Base-by-base conservation (phyloP, 306 rosid species). In the Prunus armeniaca region DNA sequence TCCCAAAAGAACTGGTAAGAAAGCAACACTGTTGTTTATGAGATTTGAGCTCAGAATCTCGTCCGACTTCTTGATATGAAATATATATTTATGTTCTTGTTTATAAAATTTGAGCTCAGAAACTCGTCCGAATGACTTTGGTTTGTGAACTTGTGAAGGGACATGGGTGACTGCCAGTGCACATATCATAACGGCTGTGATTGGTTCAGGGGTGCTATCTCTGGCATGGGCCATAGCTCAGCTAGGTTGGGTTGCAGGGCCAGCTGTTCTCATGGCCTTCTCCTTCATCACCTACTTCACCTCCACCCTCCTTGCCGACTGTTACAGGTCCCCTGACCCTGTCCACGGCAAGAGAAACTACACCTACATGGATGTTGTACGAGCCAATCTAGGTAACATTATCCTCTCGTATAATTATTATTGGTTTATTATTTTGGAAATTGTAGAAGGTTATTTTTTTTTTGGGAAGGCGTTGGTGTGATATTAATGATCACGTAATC, bases 151-250 rank as follows among this genome's bases (percentile, higher is more conserved):
- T 62, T 62, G 9, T 73, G 78, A 54, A 92, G 98, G 99, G 68
- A 96, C 99, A 22, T 96, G 98, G 99, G 43, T 92, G 70, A 92
- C 99, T 0, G 99, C 99, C 0, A 96, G 99, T 75, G 99, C 99
- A 7, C 99, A 96, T 50, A 96, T 96, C 20, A 92, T 96, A 71
- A 96, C 99, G 9, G 98, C 99, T 0, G 99, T 96, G 79, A 96
- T 96, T 9, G 99, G 99, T 2, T 96, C 99, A 1, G 99, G 99
- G 12, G 99, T 96, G 78, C 73, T 96, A 12, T 96, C 99, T 0
- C 84, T 96, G 76, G 98, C 99, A 13, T 96, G 98, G 98, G 89
- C 98, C 1, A 91, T 89, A 24, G 93, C 99, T 0, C 99, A 96
- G 69, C 65, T 96, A 81, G 99, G 99, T 8, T 96, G 99, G 99